These are phyloP conservation scores for Bruguiera parviflora DNA, from an alignment of 345 rosid species.

Conservation along the genomic window DNA sequence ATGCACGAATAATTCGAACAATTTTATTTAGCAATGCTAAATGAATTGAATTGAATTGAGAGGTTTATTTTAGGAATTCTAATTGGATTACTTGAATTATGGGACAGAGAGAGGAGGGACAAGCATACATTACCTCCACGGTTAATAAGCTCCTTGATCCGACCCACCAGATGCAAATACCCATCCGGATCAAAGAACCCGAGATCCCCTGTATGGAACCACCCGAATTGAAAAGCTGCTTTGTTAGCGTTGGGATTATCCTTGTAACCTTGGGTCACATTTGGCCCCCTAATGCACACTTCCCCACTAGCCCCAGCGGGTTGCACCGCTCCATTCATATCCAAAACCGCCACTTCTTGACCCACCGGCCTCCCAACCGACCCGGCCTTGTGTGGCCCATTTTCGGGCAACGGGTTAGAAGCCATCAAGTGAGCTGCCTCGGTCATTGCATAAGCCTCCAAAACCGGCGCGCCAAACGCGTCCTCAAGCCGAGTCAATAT, in stretches of 20 bases:
- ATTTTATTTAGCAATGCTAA: no score
- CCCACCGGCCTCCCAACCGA: constrained; percentile 87
- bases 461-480: constrained; percentile 71
- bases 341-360: constrained; percentile 70
- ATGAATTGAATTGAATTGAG: no score
- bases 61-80: background rate
- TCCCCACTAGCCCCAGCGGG: constrained; percentile 49
- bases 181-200: constrained; percentile 82
- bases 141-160: constrained; percentile 95
- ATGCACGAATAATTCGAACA: no score
- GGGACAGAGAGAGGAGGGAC: background rate
- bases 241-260: constrained; percentile 85
- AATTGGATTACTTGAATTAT: background rate
- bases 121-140: constrained; percentile 67
- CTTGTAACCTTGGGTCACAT: constrained; percentile 88
- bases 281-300: constrained; percentile 85
- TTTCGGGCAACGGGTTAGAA: constrained; percentile 75
- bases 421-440: constrained; percentile 82
- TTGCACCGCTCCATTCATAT: constrained; percentile 60
- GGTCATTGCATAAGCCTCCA: constrained; percentile 94
- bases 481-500: constrained; percentile 74
- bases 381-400: constrained; percentile 72
- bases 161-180: constrained; percentile 79
- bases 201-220: constrained; percentile 92
- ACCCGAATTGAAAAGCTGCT: constrained; percentile 72